These are phyloP conservation scores for Phytophthora parvispora DNA, from an alignment of 352 stramenopile species.

Conservation along the genomic window DNA sequence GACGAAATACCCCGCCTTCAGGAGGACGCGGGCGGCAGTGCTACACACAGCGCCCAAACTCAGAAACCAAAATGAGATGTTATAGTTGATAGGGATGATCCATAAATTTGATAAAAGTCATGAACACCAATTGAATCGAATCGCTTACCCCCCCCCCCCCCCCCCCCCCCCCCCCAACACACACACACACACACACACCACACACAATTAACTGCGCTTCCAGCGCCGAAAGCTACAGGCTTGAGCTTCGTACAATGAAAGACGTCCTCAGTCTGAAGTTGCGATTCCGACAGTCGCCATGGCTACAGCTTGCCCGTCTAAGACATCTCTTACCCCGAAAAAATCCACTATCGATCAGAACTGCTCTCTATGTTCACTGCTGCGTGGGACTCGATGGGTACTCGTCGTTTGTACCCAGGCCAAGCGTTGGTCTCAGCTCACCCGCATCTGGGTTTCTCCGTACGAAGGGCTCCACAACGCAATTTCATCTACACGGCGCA, in stretches of 20 bases:
- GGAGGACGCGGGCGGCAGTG: background rate
- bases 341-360: slow-evolving; percentile 36
- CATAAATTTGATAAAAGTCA: background rate
- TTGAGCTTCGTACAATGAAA: background rate
- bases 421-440: background rate
- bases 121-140: background rate
- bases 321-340: slow-evolving; percentile 3
- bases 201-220: too few relatives aligned
- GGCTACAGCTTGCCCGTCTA: slow-evolving; percentile 22
- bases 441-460: background rate
- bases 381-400: slow-evolving; percentile 10
- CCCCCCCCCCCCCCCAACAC: too few relatives aligned
- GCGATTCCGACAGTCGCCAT: slow-evolving; percentile 20
- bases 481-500: slow-evolving; percentile 19
- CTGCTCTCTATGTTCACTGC: slow-evolving; percentile 17
- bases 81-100: slow-evolving; percentile 2
- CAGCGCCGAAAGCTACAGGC: background rate
- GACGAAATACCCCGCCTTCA: background rate
- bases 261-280: background rate
- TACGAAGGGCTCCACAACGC: slow-evolving; percentile 17
- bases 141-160: background rate
- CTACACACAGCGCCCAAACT: background rate
- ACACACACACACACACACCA: too few relatives aligned
- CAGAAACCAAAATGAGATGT: background rate
- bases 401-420: slow-evolving; percentile 18